phyloP scores from a whole-genome alignment of 192 early-diverging fungal species.

The Coemansia interrupta region DNA sequence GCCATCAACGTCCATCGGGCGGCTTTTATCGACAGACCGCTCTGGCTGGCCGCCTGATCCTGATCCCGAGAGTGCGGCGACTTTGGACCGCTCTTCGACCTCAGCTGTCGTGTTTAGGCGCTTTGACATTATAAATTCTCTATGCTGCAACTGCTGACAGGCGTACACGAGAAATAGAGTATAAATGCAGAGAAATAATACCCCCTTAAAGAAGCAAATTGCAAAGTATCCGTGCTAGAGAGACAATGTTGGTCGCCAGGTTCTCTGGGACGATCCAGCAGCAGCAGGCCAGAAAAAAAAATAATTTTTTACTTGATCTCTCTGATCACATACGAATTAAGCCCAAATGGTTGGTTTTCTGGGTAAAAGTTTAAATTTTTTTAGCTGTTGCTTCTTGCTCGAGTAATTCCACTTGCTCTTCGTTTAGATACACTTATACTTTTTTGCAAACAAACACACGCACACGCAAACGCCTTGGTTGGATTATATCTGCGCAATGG shows the following conservation, averaged over 20 bases:
- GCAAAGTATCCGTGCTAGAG: no score
- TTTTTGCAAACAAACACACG: no score
- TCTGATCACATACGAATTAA: conserved; percentile 1
- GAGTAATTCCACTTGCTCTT: no score
- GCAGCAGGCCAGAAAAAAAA: conserved; percentile 13
- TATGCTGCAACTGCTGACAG: neutral
- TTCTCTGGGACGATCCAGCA: neutral
- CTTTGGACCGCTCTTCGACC: conserved; percentile 23
- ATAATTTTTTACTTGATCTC: conserved; percentile 17
- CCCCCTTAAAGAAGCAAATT: no score
- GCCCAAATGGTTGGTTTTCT: neutral
- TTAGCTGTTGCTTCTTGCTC: neutral
- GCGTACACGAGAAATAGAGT: neutral
- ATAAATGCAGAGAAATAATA: neutral
- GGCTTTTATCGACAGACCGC: conserved; percentile 13
- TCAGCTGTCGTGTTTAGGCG: conserved; percentile 27
- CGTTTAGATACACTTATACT: no score
- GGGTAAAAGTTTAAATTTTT: neutral
- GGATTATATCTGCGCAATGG: no score
- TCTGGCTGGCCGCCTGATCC: conserved; percentile 20
- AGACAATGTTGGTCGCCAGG: no score
- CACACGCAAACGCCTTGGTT: no score
- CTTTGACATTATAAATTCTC: conserved; percentile 29
- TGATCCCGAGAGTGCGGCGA: conserved; percentile 25
- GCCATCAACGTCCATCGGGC: conserved; percentile 42